These are phyloP conservation scores for Handroanthus guayacan DNA, from an alignment of 257 asterid species.

Conservation along the genomic window DNA sequence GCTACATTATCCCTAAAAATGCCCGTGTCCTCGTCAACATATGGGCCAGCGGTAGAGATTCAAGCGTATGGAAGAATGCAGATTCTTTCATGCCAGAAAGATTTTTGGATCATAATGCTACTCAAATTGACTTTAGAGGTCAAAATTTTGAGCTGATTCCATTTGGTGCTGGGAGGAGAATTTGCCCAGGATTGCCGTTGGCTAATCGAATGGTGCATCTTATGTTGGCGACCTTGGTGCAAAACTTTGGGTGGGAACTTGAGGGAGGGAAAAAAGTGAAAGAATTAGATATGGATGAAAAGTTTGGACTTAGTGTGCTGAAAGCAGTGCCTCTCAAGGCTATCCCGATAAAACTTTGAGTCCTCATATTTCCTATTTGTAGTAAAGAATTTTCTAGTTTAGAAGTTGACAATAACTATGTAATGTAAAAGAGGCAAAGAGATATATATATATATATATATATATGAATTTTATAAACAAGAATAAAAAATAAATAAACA, in stretches of 20 bases:
- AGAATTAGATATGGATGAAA: neutral
- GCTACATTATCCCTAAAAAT: slow-evolving; percentile 22
- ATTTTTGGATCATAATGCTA: neutral
- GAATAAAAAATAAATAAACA: too few species aligned
- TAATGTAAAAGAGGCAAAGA: too few species aligned
- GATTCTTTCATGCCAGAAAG: slow-evolving; percentile 17
- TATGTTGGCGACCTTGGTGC: neutral
- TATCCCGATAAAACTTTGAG: neutral
- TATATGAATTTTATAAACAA: too few species aligned
- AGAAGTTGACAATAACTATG: too few species aligned
- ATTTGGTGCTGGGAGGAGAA: slow-evolving; percentile 12
- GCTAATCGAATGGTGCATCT: neutral
- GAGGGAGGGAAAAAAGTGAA: neutral
- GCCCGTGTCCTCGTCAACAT: slow-evolving; percentile 19
- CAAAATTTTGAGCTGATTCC: slow-evolving; percentile 3
- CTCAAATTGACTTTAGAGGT: neutral
- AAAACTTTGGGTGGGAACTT: neutral
- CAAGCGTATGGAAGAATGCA: slow-evolving; percentile 26
- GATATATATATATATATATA: too few species aligned
- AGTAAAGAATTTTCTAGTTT: too few species aligned
- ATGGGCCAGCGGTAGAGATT: slow-evolving; percentile 39
- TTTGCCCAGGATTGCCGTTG: slow-evolving; percentile 11
- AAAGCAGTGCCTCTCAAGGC: neutral
- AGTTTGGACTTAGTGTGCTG: neutral
- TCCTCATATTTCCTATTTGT: too few species aligned